Percentiles rank a stretch among this genome's conserved stretches.
These are phyloP conservation scores for Tetrahymena thermophila DNA, from an alignment of 73 alveolate genomes.

Conservation along the genomic window DNA sequence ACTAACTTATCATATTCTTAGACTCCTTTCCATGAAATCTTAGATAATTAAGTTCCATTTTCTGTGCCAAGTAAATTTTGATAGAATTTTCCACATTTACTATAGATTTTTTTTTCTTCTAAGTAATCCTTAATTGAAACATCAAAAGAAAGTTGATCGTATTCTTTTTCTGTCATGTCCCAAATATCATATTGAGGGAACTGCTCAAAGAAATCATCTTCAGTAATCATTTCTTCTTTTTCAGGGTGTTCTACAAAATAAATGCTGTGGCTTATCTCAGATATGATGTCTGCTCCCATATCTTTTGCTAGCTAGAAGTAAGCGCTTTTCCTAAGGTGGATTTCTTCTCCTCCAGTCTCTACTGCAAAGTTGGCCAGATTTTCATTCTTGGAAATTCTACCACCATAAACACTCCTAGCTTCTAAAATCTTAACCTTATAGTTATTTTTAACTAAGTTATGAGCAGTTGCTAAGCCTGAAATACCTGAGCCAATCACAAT, in stretches of 20 bases:
- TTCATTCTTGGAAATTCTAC: neutral
- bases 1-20: neutral
- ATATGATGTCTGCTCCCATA: neutral
- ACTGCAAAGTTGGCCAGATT: neutral
- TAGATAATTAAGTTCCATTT: neutral
- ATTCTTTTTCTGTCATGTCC: neutral
- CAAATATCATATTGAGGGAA: neutral
- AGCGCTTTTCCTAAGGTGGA: neutral
- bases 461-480: slow-evolving; percentile 6
- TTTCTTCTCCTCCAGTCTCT: neutral
- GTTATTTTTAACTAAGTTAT: neutral
- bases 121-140: neutral
- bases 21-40: neutral
- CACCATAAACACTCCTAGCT: slow-evolving; percentile 2
- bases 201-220: neutral
- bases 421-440: neutral
- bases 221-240: neutral
- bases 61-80: neutral
- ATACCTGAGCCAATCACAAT: neutral
- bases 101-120: neutral
- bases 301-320: neutral
- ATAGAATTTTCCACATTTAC: neutral
- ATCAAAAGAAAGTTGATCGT: neutral
- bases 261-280: neutral
- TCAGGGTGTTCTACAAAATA: neutral